phyloP scores from a whole-genome alignment of 805 yeast genomes.

The Ogataea ganodermae region DNA sequence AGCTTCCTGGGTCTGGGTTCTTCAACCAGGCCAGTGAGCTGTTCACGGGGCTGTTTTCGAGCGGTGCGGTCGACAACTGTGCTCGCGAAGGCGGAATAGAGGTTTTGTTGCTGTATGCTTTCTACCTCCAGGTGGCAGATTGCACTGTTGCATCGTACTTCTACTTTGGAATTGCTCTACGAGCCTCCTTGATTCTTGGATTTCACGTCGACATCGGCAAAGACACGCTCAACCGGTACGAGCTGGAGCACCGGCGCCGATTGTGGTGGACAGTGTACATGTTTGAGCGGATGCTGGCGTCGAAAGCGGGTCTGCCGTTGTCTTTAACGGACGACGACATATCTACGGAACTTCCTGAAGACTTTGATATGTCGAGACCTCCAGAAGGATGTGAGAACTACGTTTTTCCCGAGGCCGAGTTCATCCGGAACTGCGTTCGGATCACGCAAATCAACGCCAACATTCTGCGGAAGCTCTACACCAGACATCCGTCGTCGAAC shows the following conservation, averaged over 20 bases:
- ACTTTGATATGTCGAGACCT: conserved; percentile 64
- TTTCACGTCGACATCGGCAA: conserved; percentile 83
- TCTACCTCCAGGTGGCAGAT: conserved; percentile 80
- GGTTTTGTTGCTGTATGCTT: conserved; percentile 71
- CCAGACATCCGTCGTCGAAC: conserved; percentile 74
- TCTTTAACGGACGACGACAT: conserved; percentile 82
- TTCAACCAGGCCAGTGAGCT: conserved; percentile 79
- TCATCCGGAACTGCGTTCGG: conserved; percentile 72
- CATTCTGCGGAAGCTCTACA: conserved; percentile 67
- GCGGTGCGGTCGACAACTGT: conserved; percentile 77
- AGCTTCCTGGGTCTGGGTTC: conserved; percentile 76
- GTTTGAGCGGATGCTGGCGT: conserved; percentile 69
- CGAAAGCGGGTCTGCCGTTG: conserved; percentile 79
- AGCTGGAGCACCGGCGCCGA: conserved; percentile 50
- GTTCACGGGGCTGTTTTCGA: conserved; percentile 73
- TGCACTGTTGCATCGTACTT: conserved; percentile 81
- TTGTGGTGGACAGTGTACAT: conserved; percentile 44
- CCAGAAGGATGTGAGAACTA: conserved; percentile 62
- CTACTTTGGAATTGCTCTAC: conserved; percentile 73
- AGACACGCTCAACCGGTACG: conserved; percentile 53
- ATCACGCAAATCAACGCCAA: conserved; percentile 79
- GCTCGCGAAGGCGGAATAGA: conserved; percentile 82
- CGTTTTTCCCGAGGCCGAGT: conserved; percentile 78
- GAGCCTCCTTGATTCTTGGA: conserved; percentile 72
- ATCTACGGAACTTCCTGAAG: conserved; percentile 73